Conservation (phyloP, 1,284 basidiomycete genomes). For the Nidula niveotomentosa region DNA sequence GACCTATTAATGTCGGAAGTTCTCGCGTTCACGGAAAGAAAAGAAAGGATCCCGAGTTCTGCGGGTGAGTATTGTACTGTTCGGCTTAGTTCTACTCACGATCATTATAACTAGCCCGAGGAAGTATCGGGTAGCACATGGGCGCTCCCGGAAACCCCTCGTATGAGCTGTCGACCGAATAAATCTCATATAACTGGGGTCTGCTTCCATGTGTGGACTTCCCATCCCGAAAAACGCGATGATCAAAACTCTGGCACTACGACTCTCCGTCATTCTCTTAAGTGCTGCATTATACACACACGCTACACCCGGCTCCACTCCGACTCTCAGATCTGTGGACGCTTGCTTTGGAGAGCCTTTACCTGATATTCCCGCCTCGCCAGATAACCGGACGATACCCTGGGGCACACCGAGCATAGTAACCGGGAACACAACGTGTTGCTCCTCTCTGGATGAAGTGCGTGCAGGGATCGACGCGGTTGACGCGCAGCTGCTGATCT, state of each 20-base stretch:
- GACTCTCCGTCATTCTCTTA: neutral
- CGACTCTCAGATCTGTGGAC: slow-evolving; percentile 8
- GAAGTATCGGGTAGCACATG: too few species aligned
- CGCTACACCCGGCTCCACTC: slow-evolving; percentile 1
- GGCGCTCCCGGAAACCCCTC: too few species aligned
- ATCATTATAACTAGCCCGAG: too few species aligned
- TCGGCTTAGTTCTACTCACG: too few species aligned
- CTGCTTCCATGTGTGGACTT: too few species aligned
- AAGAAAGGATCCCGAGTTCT: too few species aligned
- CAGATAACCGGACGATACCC: slow-evolving; percentile 14
- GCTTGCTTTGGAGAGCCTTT: slow-evolving; percentile 15
- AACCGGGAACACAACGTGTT: slow-evolving; percentile 12
- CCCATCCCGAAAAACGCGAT: neutral
- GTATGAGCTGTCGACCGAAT: too few species aligned
- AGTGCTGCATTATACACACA: neutral
- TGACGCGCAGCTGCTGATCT: slow-evolving; percentile 12
- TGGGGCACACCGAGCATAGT: slow-evolving; percentile 15
- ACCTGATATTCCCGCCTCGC: slow-evolving; percentile 7
- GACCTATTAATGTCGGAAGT: too few species aligned
- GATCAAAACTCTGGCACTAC: neutral
- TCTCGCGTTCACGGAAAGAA: too few species aligned
- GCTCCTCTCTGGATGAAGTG: slow-evolving; percentile 17
- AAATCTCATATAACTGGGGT: too few species aligned
- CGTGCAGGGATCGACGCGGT: slow-evolving; percentile 15
- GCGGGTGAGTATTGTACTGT: too few species aligned